Conservation (phyloP, 2,329 filamentous ascomycete species). For the Xylaria arbuscula region DNA sequence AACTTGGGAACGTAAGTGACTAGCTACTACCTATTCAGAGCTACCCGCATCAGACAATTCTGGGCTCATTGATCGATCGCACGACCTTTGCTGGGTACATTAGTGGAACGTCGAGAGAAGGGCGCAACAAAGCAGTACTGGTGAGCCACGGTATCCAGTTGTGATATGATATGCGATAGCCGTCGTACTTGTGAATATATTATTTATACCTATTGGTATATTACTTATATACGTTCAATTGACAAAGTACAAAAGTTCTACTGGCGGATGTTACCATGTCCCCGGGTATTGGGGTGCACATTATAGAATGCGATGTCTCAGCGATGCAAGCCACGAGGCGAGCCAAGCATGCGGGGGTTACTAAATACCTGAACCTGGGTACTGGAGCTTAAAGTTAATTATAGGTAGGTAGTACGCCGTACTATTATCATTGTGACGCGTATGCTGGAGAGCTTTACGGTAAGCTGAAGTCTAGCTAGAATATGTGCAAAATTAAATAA, state of each 20-base stretch:
- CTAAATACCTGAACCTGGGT: not conserved
- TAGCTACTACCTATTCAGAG: not conserved
- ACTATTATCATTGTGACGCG: not conserved
- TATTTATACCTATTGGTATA: not conserved
- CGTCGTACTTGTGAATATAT: not conserved
- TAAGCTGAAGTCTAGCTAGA: not conserved
- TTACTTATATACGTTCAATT: not conserved
- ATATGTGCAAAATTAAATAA: no score
- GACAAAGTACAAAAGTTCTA: not conserved
- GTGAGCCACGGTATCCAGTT: not conserved
- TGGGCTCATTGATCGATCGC: not conserved
- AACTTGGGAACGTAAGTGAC: not conserved
- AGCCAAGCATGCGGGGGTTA: slow-evolving; percentile 1
- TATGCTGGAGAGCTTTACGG: not conserved
- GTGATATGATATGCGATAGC: not conserved
- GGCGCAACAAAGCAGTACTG: no score
- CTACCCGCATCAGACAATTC: not conserved
- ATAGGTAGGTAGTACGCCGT: not conserved
- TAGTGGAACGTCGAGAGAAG: no score
- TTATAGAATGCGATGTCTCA: not conserved
- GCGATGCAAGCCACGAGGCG: not conserved
- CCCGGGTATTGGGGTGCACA: not conserved
- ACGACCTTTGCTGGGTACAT: no score
- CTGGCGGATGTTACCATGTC: not conserved
- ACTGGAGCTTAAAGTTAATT: not conserved